Evolutionary conservation across 768 basidiomycete species (phyloP), one percentile per base, ranked within the genome.

Genomic region (Boletus rubroflammeus): DNA sequence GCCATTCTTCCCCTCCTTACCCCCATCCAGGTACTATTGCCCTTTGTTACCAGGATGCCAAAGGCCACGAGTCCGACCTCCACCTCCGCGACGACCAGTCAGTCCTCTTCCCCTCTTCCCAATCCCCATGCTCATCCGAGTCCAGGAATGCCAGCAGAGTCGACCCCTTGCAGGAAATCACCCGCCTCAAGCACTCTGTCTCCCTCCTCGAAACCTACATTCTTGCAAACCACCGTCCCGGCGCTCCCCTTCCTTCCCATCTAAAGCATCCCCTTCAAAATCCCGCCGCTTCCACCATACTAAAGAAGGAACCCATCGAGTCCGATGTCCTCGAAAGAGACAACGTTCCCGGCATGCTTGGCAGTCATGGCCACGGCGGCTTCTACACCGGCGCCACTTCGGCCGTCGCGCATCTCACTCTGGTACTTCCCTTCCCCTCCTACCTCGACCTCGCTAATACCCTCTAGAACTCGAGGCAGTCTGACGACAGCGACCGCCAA

Each of bases 361-460:
- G 85, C 44, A 80, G 76, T 50, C 84, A 82, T 60, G 78, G 76
- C 2, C 80, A 82, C 53, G 82, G 85, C 15, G 88, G 88, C 10
- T 74, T 88, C 41, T 93, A 88, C 68, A 79, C 86, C 40, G 90
- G 90, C n/a, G 81, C 89, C 35, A 93, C 90, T 9, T 86, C 86
- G 60, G 81, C 84, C 36, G 82, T 82, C 40, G 83, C 84, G 1
- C 85, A 89, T 69, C 75, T 91, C 41, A 71, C 85, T 38, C 73
- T 82, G 71, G 87, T 86, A 54, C 58, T 63, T 48, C 36, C 50
- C 55, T 31, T 51, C 47, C 52, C 40, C 43, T 54, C 54, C 38
- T 49, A 25, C 57, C 58, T 58, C 40, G 41, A 15, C 53, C 44
- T 62, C 50, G 56, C 53, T 62, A 25, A 67, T 51, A 6, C 51